Evolutionary conservation across 805 yeast species (phyloP), one percentile per base, ranked within the genome.

Genomic region (Metschnikowia lunata): DNA sequence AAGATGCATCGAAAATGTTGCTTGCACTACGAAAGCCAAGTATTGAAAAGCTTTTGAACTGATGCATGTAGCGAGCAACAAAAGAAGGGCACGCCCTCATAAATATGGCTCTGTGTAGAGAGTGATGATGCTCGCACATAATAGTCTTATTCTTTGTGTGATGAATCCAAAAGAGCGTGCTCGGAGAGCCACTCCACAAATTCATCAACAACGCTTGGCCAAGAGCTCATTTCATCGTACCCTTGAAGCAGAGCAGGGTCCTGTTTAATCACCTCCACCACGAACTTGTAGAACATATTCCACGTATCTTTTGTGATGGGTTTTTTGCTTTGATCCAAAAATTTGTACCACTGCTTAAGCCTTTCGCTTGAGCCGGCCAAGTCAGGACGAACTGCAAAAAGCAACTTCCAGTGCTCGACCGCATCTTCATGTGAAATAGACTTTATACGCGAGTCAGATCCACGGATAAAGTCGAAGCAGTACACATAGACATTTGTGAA

Each of bases 181-280:
- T 64, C 72, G 26, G 56, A 53, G 52, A 72, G 67, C 56, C 72
- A 72, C 50, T 85, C 95, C 18, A 88, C 85, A 58, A 79, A 91
- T 46, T 82, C 88, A 61, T 91, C 99, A 51, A 91, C 79, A 13
- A 88, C 68, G 42, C 86, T 79, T 6, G 98, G 99, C 98, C 98
- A 91, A 0, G 97, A 86, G 23, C 85, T 89, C 53, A 78, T 76
- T 51, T 84, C 93, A 54, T 85, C 90, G 62, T 89, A 90, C 2
- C 63, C 65, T 12, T 64, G 63, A 6, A 91, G 67, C 1, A 57
- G 49, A 3, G 26, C 48, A 0, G 85, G 79, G 47, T 87, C 85
- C 3, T 60, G 49, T 2, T 46, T 36, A 1, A 78, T 63, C 47
- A 72, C 72, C 47, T 77, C 76, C 42, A 67, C 63, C 43, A 83